phyloP scores from a whole-genome alignment of 1,139 yeast species.

The Wickerhamiella infanticola region DNA sequence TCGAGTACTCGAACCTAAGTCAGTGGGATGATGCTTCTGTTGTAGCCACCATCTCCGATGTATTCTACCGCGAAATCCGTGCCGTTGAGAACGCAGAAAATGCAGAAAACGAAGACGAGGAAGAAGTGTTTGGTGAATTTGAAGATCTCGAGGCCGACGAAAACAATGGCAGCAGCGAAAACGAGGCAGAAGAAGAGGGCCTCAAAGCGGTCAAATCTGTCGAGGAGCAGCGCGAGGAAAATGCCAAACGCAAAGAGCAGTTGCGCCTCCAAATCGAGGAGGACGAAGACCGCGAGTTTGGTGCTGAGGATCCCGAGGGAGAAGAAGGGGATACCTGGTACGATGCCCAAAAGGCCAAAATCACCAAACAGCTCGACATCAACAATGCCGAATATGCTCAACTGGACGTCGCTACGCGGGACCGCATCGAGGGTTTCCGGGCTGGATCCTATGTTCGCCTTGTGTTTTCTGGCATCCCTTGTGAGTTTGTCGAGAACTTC shows the following conservation, averaged over 20 bases:
- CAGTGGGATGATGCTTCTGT: constrained; percentile 40
- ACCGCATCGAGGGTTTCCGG: constrained; percentile 75
- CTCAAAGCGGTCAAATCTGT: constrained; percentile 19
- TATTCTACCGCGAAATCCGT: constrained; percentile 59
- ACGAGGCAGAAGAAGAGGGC: constrained; percentile 25
- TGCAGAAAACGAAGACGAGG: constrained; percentile 25
- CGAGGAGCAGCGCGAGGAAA: constrained; percentile 44
- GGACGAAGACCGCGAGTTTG: constrained; percentile 62
- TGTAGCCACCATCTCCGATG: constrained; percentile 34
- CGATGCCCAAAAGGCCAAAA: constrained; percentile 89
- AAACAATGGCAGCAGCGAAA: constrained; percentile 33
- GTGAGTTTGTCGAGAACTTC: constrained; percentile 78
- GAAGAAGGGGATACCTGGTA: constrained; percentile 88
- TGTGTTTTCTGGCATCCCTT: constrained; percentile 71
- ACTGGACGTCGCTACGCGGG: constrained; percentile 61
- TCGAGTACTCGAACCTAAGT: constrained; percentile 33
- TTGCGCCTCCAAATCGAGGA: constrained; percentile 80
- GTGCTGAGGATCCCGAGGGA: constrained; percentile 60
- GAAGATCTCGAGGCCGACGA: constrained; percentile 62
- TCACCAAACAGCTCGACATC: constrained; percentile 90
- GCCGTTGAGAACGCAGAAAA: constrained; percentile 25
- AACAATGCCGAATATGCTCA: constrained; percentile 54
- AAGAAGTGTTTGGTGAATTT: constrained; percentile 58
- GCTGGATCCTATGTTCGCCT: constrained; percentile 92
- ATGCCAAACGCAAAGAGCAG: constrained; percentile 82